A percentile compares a stretch with the other conserved stretches of the same genome.
phyloP scores from a whole-genome alignment of 805 yeast species.

The Cephaloascus albidus region DNA sequence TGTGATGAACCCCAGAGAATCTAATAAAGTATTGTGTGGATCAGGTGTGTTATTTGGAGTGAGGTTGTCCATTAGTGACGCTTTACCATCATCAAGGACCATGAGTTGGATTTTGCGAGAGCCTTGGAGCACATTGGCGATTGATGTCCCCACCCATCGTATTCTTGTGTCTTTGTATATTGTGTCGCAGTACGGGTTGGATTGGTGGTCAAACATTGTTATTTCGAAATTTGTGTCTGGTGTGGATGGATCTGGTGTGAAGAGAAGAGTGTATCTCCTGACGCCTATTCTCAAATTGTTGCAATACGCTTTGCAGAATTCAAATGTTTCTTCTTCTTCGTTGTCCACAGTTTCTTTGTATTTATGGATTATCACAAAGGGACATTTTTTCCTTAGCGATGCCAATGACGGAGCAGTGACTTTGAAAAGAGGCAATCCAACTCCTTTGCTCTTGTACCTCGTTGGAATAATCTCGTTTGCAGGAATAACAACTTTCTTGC shows the following conservation, averaged over 20 bases:
- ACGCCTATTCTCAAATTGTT: constrained; percentile 11
- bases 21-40: constrained; percentile 4
- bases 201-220: constrained; percentile 17
- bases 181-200: constrained; percentile 21
- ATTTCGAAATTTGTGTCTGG: constrained; percentile 10
- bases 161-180: constrained; percentile 15
- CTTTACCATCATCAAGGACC: constrained; percentile 19
- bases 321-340: constrained; percentile 10
- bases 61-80: constrained; percentile 15
- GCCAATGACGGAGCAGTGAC: constrained; percentile 17
- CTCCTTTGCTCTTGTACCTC: constrained; percentile 6
- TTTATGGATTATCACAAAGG: constrained; percentile 18
- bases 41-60: constrained; percentile 5
- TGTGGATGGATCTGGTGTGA: constrained; percentile 10
- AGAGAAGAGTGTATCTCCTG: constrained; percentile 17
- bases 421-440: constrained; percentile 25
- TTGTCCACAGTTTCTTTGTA: constrained; percentile 7
- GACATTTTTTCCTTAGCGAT: constrained; percentile 14
- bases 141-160: constrained; percentile 30
- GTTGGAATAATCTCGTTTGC: constrained; percentile 1
- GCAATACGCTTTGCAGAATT: constrained; percentile 20
- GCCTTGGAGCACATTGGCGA: constrained; percentile 21
- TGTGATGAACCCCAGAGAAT: constrained; percentile 3
- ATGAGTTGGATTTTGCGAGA: constrained; percentile 20
- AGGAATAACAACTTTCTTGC: too few relatives aligned